Conservation (phyloP, 2,329 filamentous ascomycete species). For the Ramularia endophylla region DNA sequence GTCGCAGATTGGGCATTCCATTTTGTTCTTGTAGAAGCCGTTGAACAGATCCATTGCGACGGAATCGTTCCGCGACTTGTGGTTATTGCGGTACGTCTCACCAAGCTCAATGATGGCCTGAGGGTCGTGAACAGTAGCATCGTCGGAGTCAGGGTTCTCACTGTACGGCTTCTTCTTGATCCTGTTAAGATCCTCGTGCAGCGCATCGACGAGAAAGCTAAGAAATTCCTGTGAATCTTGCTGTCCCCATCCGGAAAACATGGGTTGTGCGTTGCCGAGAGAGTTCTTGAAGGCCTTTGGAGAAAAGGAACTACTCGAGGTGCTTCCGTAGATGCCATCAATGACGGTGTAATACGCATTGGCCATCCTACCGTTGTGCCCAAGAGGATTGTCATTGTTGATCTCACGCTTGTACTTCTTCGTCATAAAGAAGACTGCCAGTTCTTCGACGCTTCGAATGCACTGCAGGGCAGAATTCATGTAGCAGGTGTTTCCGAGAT, state of each 20-base stretch:
- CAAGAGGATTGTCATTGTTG: constrained; percentile 78
- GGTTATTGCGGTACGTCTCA: constrained; percentile 83
- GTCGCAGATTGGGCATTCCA: constrained; percentile 82
- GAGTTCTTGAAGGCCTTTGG: constrained; percentile 77
- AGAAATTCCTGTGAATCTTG: constrained; percentile 98
- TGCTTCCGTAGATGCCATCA: constrained; percentile 69
- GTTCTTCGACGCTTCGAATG: constrained; percentile 84
- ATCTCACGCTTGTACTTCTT: constrained; percentile 70
- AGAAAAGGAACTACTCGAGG: constrained; percentile 60
- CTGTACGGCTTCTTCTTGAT: constrained; percentile 96
- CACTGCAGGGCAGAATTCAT: constrained; percentile 99
- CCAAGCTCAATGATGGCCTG: constrained; percentile 78
- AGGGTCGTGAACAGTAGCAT: constrained; percentile 84
- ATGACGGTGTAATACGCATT: constrained; percentile 72
- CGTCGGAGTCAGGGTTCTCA: constrained; percentile 94
- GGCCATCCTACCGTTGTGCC: constrained; percentile 82
- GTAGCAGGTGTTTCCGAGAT: constrained; percentile 96
- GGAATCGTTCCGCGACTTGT: constrained; percentile 86
- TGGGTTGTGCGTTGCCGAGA: constrained; percentile 72
- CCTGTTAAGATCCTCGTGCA: constrained; percentile 92
- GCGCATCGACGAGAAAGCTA: constrained; percentile 85
- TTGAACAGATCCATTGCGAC: constrained; percentile 94
- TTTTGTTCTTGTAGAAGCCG: constrained; percentile 96
- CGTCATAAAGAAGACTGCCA: constrained; percentile 82
- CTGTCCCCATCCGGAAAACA: constrained; percentile 91